Evolutionary conservation across 2,329 filamentous ascomycete species (phyloP), one percentile per base, ranked within the genome.

Genomic region (Ploettnerulaceae sp.): DNA sequence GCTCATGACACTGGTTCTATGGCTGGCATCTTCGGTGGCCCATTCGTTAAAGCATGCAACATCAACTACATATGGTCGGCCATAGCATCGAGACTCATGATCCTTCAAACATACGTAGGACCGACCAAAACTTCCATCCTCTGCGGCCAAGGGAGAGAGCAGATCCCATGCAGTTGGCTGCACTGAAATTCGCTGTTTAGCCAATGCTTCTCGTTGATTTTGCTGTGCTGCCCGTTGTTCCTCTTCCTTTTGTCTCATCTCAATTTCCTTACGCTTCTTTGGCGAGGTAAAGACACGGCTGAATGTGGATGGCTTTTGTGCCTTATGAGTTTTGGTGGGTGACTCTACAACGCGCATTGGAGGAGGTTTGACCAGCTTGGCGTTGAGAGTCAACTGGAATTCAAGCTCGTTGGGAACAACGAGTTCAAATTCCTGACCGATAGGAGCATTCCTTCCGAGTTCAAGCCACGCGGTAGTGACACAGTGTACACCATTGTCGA

Each of bases 31-130:
- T 64, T 98, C 93, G 3, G 86, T 82, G 0, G 93, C 93, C 93
- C 93, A 98, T 70, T 98, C 93, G 62, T 98, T 98, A 77, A 97
- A 98, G 68, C 89, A 94, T 14, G 89, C 86, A 46, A 97, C 82
- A 58, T 97, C 90, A 12, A 90, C 88, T 52, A 82, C 83, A 61
- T 91, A 84, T 7, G 89, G 89, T 14, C 93, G 83, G 26, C 93
- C 93, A 60, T 86, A 98, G 62, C 90, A 93, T 53, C 84, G 77
- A 44, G 80, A 74, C 68, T 98, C 93, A 62, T 96, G 89, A 64
- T 95, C 90, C 66, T 91, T 93, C 41, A 98, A 76, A 60, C 89
- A 91, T 14, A 98, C 84, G 58, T 98, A 98, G 3, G 93, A 85
- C 45, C 93, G 84, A 17, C 84, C 93, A 66, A 98, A 98, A 62